phyloP scores from a whole-genome alignment of 257 asterid genomes.

The Solanum ahanhuiri region DNA sequence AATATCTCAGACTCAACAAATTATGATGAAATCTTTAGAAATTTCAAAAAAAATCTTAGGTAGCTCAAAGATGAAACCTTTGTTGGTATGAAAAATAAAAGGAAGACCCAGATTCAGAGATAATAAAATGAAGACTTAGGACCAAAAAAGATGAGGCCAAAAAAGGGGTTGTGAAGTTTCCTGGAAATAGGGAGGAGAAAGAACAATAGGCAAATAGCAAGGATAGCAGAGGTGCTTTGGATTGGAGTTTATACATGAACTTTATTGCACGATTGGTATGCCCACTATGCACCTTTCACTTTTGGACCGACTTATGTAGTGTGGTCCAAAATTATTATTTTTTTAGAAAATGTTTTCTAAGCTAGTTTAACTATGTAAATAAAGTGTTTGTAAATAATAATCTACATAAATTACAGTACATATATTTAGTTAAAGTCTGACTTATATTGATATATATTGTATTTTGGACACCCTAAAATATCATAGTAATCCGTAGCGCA shows the following conservation, averaged over 20 bases:
- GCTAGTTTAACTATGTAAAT: neutral
- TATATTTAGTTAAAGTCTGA: too few relatives aligned
- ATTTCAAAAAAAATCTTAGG: neutral
- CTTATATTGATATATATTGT: too few relatives aligned
- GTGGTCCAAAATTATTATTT: neutral
- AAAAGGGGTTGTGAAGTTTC: slow-evolving; percentile 23
- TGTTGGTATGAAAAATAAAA: neutral
- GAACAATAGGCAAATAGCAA: neutral
- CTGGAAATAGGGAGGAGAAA: slow-evolving; percentile 23
- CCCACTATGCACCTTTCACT: neutral
- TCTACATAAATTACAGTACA: neutral
- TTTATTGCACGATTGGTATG: neutral
- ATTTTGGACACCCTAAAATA: too few relatives aligned
- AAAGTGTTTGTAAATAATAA: too few relatives aligned
- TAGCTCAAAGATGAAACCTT: neutral
- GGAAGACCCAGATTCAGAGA: neutral
- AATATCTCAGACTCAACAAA: neutral
- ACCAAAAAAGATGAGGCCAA: neutral
- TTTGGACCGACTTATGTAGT: neutral
- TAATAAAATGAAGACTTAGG: neutral
- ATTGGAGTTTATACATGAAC: neutral
- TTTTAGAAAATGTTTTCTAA: neutral
- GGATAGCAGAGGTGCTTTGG: neutral
- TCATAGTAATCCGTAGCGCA: too few relatives aligned
- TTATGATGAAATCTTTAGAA: neutral